Evolutionary conservation across 345 rosid genomes (phyloP), one percentile per base, ranked within the genome.

Genomic region (Eucalyptus coolabah): DNA sequence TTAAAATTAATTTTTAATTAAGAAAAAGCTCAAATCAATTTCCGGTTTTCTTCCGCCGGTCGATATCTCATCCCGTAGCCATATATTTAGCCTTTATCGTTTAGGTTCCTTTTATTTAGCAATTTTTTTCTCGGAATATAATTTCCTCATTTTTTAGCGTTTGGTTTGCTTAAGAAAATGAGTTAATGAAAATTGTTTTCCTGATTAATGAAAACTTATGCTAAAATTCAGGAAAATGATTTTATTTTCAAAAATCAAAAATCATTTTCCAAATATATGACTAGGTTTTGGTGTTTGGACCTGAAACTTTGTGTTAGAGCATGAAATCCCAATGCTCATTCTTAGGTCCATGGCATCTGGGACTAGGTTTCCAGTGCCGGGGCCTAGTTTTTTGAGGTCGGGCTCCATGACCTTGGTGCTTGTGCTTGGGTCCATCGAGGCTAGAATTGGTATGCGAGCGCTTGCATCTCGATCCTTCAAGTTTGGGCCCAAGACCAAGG

Each of bases 341-440:
- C 59, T 53, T 8, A 53, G 59, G 4, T 53, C 26, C 59, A 19
- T 53, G 11, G 59, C 5, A 11, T 59, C 0, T 28, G 2, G n/a
- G 67, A 59, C 67, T 4, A 19, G 24, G 59, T 53, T 53, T 53
- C 59, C 1, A 3, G 26, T 53, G 59, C 59, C 1, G 1, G 11
- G 5, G 59, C 26, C 59, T 53, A 53, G 26, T 53, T 8, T 53
- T 53, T 53, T 53, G 59, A 53, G 59, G 59, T 53, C 0, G 2
- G 24, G 59, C 59, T 53, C 56, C 24, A 53, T 19, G 56, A 53
- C 24, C 56, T 19, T 53, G 56, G 56, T 53, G 24, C 10, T 53
- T 1, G 5, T 53, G 24, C 10, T 0, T 8, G 0, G 56, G 24
- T 53, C 24, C 56, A 8, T 53, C 1, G 1, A 53, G 10, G 56